These are phyloP conservation scores for Ceratocystis eucalypticola DNA, from an alignment of 2,329 filamentous ascomycete genomes.

Conservation along the genomic window DNA sequence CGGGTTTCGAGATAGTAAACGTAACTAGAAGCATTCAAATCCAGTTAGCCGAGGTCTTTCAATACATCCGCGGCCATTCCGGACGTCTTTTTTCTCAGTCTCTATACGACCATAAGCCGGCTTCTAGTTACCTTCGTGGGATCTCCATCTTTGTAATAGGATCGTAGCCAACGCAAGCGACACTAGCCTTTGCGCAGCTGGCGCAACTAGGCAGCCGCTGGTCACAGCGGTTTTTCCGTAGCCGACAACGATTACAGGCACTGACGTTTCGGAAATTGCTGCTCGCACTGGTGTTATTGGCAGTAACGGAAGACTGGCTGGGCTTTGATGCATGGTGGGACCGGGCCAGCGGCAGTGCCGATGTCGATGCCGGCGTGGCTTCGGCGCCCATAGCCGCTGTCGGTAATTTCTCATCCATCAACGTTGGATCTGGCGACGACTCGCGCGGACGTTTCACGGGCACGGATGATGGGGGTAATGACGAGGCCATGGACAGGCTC, in stretches of 20 bases:
- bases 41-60: constrained; percentile 8
- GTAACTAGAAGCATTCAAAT: constrained; percentile 43
- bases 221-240: constrained; percentile 91
- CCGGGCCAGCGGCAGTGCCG: not conserved
- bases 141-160: constrained; percentile 95
- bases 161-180: constrained; percentile 88
- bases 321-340: not conserved
- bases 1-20: constrained; percentile 88
- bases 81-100: too few relatives aligned
- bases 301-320: constrained; percentile 22
- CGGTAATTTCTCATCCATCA: not conserved
- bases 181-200: constrained; percentile 82
- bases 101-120: not conserved
- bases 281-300: constrained; percentile 41
- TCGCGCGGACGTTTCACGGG: constrained; percentile 46
- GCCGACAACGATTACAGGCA: constrained; percentile 81
- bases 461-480: constrained; percentile 24
- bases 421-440: constrained; percentile 33
- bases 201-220: constrained; percentile 83
- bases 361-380: not conserved
- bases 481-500: not conserved
- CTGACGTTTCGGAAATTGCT: constrained; percentile 75
- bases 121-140: constrained; percentile 63
- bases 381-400: not conserved
- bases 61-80: too few relatives aligned